Conservation (phyloP, 1,284 basidiomycete genomes). For the Rhodotorula mucilaginosa region DNA sequence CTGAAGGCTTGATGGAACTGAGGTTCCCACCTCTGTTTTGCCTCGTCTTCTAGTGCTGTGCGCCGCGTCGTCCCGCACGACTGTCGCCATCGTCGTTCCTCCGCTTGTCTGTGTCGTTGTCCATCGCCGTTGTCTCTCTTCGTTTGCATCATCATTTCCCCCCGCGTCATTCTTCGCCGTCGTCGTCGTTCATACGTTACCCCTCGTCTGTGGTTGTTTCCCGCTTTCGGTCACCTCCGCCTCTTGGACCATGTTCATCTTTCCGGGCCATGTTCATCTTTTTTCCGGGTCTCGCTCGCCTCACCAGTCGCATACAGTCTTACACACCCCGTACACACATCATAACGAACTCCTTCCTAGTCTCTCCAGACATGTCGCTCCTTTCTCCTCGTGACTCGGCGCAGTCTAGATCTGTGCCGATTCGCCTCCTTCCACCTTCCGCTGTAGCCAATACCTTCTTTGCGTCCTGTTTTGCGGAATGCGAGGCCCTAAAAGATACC, state of each 20-base stretch:
- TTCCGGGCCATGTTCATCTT: background rate
- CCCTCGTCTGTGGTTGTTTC: too few relatives aligned
- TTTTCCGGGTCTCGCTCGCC: background rate
- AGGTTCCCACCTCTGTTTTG: background rate
- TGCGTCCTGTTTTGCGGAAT: background rate
- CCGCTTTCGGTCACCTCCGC: too few relatives aligned
- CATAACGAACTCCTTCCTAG: slow-evolving; percentile 1
- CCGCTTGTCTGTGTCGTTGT: background rate
- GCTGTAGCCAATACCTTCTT: background rate
- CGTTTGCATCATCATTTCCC: background rate
- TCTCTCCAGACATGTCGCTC: background rate
- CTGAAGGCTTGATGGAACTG: background rate
- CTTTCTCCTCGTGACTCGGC: background rate
- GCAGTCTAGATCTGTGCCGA: background rate
- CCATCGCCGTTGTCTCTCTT: background rate
- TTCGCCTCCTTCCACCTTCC: background rate
- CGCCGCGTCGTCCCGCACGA: background rate
- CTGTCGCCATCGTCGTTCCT: slow-evolving; percentile 2
- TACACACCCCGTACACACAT: background rate
- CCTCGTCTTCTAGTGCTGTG: background rate
- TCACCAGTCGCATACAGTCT: background rate
- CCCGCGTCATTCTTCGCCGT: background rate
- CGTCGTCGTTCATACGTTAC: background rate
- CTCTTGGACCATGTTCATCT: background rate
- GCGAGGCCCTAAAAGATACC: background rate